Conservation (phyloP, 306 rosid species). For the Hippophae rhamnoides region DNA sequence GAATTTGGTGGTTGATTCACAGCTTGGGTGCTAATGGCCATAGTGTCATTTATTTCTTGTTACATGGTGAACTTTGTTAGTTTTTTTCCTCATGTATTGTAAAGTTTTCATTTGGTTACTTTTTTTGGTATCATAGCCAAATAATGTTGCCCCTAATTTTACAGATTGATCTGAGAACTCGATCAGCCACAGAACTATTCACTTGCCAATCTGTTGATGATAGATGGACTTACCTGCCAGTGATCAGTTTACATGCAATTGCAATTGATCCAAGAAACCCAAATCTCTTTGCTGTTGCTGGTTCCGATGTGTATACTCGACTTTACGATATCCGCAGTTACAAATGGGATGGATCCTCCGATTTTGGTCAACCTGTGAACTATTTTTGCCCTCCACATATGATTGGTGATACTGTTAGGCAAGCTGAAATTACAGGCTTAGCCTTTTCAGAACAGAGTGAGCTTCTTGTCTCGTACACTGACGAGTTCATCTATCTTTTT, state of each 20-base stretch:
- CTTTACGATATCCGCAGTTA: conserved; percentile 82
- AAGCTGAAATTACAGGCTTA: conserved; percentile 87
- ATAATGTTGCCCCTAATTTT: conserved; percentile 24
- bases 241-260: conserved; percentile 65
- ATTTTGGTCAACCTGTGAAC: conserved; percentile 54
- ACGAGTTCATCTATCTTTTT: conserved; percentile 75
- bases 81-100: background rate
- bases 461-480: conserved; percentile 78
- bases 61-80: conserved; percentile 3
- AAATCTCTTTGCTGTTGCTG: conserved; percentile 77
- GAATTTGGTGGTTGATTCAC: conserved; percentile 2
- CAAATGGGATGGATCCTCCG: conserved; percentile 66
- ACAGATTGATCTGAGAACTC: conserved; percentile 89
- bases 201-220: conserved; percentile 53
- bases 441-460: conserved; percentile 91
- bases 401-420: conserved; percentile 30
- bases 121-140: conserved; percentile 5
- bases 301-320: conserved; percentile 70
- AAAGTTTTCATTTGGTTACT: background rate
- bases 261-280: conserved; percentile 95
- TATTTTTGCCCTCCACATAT: conserved; percentile 73
- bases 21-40: conserved; percentile 4
- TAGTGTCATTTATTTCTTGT: background rate
- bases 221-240: conserved; percentile 35
- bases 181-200: conserved; percentile 57